Conservation (phyloP, 2,329 filamentous ascomycete genomes). For the Neobulgaria alba region DNA sequence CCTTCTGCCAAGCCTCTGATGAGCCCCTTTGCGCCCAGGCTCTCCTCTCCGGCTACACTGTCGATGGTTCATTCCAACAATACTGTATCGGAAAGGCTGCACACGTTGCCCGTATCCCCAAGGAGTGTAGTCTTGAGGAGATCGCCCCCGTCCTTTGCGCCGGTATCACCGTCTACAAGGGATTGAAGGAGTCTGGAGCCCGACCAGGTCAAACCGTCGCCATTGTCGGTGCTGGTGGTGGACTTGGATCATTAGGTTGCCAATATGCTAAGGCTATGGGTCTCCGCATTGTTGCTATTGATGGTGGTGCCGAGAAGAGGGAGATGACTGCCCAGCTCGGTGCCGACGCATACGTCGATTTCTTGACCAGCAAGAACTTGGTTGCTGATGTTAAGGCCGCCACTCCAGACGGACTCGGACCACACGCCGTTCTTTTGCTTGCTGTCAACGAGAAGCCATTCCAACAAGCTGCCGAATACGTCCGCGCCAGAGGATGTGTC, state of each 20-base stretch:
- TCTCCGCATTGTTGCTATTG: conserved; percentile 70
- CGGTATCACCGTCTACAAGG: conserved; percentile 84
- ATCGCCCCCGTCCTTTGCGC: conserved; percentile 77
- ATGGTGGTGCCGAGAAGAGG: conserved; percentile 74
- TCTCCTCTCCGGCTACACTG: conserved; percentile 79
- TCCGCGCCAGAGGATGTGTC: conserved; percentile 73
- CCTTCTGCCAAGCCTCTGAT: conserved; percentile 72
- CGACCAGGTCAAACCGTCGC: conserved; percentile 70
- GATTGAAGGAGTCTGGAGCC: conserved; percentile 74
- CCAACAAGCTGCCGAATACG: conserved; percentile 84
- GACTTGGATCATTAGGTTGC: conserved; percentile 68
- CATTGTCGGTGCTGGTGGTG: conserved; percentile 79
- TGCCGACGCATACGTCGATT: conserved; percentile 70
- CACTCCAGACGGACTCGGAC: conserved; percentile 72
- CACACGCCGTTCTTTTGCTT: conserved; percentile 78
- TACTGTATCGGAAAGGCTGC: conserved; percentile 82
- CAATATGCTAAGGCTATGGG: conserved; percentile 94
- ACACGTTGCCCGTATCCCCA: conserved; percentile 74
- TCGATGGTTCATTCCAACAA: conserved; percentile 90
- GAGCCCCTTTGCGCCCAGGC: conserved; percentile 76
- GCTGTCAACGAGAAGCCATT: conserved; percentile 87
- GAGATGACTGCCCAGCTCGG: conserved; percentile 63
- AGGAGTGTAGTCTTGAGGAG: conserved; percentile 66
- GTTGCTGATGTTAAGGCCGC: conserved; percentile 77
- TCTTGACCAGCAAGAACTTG: conserved; percentile 64